Evolutionary conservation across 1,284 basidiomycete genomes (phyloP).

Genomic region (Mycena citricolor): DNA sequence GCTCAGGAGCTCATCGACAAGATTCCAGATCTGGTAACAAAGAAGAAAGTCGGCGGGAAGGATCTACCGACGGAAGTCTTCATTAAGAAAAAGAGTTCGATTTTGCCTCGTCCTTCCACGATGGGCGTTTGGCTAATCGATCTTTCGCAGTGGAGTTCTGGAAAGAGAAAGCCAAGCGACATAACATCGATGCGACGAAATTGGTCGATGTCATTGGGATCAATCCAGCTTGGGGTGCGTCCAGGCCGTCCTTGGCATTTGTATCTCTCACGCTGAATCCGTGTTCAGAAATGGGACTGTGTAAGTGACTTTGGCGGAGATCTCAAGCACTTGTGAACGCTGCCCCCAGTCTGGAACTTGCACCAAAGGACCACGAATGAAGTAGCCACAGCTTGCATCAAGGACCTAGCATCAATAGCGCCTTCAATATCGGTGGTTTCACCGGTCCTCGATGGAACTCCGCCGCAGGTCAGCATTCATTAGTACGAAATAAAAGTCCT

Average conservation of each 20-base stretch:
- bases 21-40: constrained; percentile 59
- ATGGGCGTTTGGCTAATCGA: too few relatives aligned
- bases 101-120: too few relatives aligned
- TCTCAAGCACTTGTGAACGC: constrained; percentile 30
- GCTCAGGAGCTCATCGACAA: constrained; percentile 48
- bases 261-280: constrained; percentile 6
- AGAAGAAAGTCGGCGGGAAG: constrained; percentile 63
- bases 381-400: constrained; percentile 57
- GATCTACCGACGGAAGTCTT: constrained; percentile 72
- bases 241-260: background rate
- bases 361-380: constrained; percentile 54
- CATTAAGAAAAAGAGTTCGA: constrained; percentile 67
- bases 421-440: constrained; percentile 43
- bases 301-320: constrained; percentile 34
- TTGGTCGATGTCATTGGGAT: constrained; percentile 60
- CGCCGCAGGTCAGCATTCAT: constrained; percentile 2
- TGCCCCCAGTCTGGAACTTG: constrained; percentile 66
- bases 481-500: constrained; percentile 14
- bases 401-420: constrained; percentile 45
- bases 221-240: constrained; percentile 65
- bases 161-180: constrained; percentile 59
- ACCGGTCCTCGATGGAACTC: constrained; percentile 25
- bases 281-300: constrained; percentile 51
- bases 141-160: constrained; percentile 62
- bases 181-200: constrained; percentile 48